These are phyloP conservation scores for Coelastrella sp. DNA, from an alignment of 139 green algal genomes.

Conservation along the genomic window DNA sequence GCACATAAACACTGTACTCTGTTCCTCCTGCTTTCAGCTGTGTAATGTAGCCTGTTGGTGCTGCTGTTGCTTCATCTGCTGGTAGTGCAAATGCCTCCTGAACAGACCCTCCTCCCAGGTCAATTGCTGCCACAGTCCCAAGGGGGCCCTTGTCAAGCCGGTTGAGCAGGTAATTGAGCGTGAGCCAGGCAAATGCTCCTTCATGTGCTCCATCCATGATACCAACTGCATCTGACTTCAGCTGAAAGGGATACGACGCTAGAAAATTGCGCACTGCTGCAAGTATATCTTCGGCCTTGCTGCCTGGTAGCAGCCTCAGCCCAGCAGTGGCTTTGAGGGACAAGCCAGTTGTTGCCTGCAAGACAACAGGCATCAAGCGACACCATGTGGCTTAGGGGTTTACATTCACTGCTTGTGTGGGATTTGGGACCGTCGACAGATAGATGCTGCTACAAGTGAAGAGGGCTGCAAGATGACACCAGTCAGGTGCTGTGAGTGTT, in stretches of 20 bases:
- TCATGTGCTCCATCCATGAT: constrained; percentile 91
- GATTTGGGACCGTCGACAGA: neutral
- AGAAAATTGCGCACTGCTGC: constrained; percentile 32
- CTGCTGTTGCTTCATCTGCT: constrained; percentile 55
- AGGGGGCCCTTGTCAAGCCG: constrained; percentile 70
- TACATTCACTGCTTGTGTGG: neutral
- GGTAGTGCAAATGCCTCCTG: constrained; percentile 91
- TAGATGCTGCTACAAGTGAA: neutral
- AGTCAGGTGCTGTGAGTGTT: neutral
- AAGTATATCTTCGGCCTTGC: constrained; percentile 92
- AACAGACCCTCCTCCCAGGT: constrained; percentile 94
- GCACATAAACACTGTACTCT: constrained; percentile 94
- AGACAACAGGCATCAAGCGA: neutral
- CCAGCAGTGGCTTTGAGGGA: constrained; percentile 95
- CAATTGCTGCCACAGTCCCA: constrained; percentile 90
- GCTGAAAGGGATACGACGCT: constrained; percentile 7
- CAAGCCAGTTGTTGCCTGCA: constrained; percentile 77
- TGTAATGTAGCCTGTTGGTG: constrained; percentile 78
- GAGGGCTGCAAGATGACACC: too few species aligned
- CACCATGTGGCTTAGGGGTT: neutral
- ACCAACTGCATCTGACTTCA: constrained; percentile 56
- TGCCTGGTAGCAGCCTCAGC: constrained; percentile 89
- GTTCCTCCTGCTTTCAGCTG: constrained; percentile 72
- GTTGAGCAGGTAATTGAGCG: constrained; percentile 98
- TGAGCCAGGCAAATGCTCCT: constrained; percentile 97